phyloP scores from a whole-genome alignment of 768 basidiomycete genomes.

The Agaricus subrufescens region DNA sequence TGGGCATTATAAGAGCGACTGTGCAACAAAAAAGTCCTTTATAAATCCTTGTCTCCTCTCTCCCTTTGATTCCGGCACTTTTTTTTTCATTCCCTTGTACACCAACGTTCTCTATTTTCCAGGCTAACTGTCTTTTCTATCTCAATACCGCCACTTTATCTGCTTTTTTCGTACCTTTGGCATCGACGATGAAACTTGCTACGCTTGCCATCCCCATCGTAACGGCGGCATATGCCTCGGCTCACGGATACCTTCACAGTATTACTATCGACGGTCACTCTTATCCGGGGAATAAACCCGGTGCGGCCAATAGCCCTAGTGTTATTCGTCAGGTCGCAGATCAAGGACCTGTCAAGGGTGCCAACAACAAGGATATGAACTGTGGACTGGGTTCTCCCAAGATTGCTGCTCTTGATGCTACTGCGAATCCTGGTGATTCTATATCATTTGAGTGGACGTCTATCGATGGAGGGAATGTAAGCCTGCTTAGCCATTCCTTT shows the following conservation, averaged over 20 bases:
- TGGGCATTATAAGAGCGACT: too few relatives aligned
- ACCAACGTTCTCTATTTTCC: too few relatives aligned
- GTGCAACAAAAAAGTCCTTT: too few relatives aligned
- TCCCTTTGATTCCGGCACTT: too few relatives aligned
- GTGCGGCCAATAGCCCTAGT: slow-evolving; percentile 20
- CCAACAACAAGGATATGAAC: slow-evolving; percentile 49
- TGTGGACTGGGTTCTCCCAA: slow-evolving; percentile 49
- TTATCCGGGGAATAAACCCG: slow-evolving; percentile 24
- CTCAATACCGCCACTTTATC: too few relatives aligned
- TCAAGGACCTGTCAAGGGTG: slow-evolving; percentile 45
- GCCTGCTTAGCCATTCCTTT: slow-evolving; percentile 12
- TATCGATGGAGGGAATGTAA: slow-evolving; percentile 31
- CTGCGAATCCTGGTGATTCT: slow-evolving; percentile 55
- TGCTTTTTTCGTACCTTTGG: too few relatives aligned
- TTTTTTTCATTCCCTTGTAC: too few relatives aligned
- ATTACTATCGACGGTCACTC: slow-evolving; percentile 35
- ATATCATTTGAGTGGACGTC: slow-evolving; percentile 55
- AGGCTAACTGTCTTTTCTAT: too few relatives aligned
- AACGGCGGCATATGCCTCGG: slow-evolving; percentile 31
- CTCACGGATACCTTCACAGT: slow-evolving; percentile 38
- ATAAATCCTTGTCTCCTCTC: too few relatives aligned
- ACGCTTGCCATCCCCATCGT: slow-evolving; percentile 28
- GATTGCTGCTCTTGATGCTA: slow-evolving; percentile 42
- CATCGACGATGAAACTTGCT: slow-evolving; percentile 20
- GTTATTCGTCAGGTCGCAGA: slow-evolving; percentile 37